phyloP scores from a whole-genome alignment of 345 rosid genomes.

The Populus simonii region DNA sequence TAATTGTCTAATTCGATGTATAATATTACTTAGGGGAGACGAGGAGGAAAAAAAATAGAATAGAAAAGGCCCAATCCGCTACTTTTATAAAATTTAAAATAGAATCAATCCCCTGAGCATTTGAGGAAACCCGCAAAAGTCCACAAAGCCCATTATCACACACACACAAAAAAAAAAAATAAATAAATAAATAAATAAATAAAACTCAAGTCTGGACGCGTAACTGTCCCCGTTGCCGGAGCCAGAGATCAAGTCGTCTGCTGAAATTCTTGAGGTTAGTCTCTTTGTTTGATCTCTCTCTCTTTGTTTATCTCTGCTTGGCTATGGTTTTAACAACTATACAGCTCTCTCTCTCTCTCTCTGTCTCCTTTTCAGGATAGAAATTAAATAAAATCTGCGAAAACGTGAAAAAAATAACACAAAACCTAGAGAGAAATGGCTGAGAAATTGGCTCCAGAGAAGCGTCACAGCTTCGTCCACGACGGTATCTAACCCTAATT shows the following conservation, averaged over 20 bases:
- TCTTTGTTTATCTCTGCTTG: neutral
- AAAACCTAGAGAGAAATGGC: constrained; percentile 33
- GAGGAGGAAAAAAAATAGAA: neutral
- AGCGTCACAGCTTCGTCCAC: constrained; percentile 51
- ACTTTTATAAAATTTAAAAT: neutral
- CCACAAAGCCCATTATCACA: neutral
- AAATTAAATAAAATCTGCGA: constrained; percentile 2
- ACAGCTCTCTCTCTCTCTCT: neutral
- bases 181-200: neutral
- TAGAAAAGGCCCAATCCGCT: neutral
- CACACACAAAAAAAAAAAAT: neutral
- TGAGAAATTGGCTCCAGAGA: constrained; percentile 68
- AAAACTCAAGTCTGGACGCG: neutral
- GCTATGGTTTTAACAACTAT: neutral
- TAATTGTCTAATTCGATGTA: too few species aligned
- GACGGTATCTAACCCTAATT: constrained; percentile 26
- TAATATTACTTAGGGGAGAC: too few species aligned
- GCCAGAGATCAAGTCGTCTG: neutral
- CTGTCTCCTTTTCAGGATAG: neutral
- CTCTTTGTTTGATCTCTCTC: neutral
- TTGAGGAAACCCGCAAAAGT: neutral
- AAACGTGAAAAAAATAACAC: neutral
- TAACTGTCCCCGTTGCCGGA: neutral
- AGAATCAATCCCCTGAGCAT: neutral
- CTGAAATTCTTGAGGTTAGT: neutral